Conservation (phyloP, 306 rosid species). For the Citrullus colocynthis region DNA sequence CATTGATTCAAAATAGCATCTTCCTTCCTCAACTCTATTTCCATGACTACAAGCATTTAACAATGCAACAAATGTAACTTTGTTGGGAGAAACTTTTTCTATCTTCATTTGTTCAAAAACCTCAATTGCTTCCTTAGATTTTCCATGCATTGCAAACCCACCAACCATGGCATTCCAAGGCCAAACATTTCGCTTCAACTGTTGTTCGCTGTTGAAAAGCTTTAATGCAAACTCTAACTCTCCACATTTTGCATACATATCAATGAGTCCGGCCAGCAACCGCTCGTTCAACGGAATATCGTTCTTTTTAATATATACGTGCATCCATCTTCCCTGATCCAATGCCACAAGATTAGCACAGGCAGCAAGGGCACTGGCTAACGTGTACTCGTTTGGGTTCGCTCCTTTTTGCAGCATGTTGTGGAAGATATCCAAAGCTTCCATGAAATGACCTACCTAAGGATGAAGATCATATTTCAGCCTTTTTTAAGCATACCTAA, state of each 20-base stretch:
- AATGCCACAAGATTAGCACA: slow-evolving; percentile 60
- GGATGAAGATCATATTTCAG: not conserved
- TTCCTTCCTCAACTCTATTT: slow-evolving; percentile 43
- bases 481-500: not conserved
- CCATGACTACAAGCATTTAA: slow-evolving; percentile 72
- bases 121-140: slow-evolving; percentile 36
- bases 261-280: slow-evolving; percentile 36
- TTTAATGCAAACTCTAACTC: slow-evolving; percentile 40
- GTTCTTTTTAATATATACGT: slow-evolving; percentile 38
- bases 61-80: slow-evolving; percentile 47
- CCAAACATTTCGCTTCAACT: slow-evolving; percentile 26
- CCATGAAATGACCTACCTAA: slow-evolving; percentile 14
- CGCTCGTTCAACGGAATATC: slow-evolving; percentile 38
- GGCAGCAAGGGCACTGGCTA: slow-evolving; percentile 49
- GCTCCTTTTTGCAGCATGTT: slow-evolving; percentile 37
- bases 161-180: slow-evolving; percentile 73
- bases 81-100: slow-evolving; percentile 36
- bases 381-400: slow-evolving; percentile 51
- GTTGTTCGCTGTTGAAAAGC: slow-evolving; percentile 17
- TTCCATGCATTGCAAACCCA: slow-evolving; percentile 67
- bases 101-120: slow-evolving; percentile 43
- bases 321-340: slow-evolving; percentile 69
- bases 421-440: slow-evolving; percentile 50
- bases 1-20: slow-evolving; percentile 37
- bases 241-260: slow-evolving; percentile 64